A percentile compares a stretch with the other conserved stretches of the same genome.
Evolutionary conservation across 108 stramenopile species (phyloP).

Genomic region (Skeletonema costatum): DNA sequence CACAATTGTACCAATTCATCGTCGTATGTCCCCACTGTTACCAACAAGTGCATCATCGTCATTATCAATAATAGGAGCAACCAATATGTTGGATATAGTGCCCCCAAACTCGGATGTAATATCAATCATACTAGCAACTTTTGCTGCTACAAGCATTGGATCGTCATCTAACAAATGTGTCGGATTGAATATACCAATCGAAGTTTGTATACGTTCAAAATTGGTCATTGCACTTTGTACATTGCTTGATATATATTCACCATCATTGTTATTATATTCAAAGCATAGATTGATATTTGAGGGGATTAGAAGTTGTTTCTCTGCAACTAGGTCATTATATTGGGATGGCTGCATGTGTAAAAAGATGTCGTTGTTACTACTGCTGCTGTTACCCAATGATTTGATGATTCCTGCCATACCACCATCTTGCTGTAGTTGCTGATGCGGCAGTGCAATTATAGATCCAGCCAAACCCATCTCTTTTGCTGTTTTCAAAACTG

Average conservation of each 20-base stretch:
- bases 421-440: slow-evolving; percentile 1
- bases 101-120: background rate
- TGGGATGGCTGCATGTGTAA: background rate
- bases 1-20: slow-evolving; percentile 45
- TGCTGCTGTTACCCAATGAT: slow-evolving; percentile 6
- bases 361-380: background rate
- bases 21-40: background rate
- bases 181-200: slow-evolving; percentile 21
- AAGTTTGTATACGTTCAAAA: slow-evolving; percentile 3
- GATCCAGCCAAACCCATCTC: slow-evolving; percentile 8
- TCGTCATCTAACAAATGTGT: slow-evolving; percentile 16
- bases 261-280: slow-evolving; percentile 15
- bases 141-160: slow-evolving; percentile 23
- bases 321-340: background rate
- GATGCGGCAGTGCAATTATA: background rate
- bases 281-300: slow-evolving; percentile 23
- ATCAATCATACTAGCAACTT: slow-evolving; percentile 33
- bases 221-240: background rate
- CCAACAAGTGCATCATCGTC: background rate
- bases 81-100: background rate
- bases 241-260: background rate
- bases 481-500: background rate
- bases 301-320: background rate
- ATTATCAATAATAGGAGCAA: slow-evolving; percentile 5
- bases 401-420: background rate